phyloP scores from a whole-genome alignment of 2,329 filamentous ascomycete species.

The Tolypocladium endophyticum region DNA sequence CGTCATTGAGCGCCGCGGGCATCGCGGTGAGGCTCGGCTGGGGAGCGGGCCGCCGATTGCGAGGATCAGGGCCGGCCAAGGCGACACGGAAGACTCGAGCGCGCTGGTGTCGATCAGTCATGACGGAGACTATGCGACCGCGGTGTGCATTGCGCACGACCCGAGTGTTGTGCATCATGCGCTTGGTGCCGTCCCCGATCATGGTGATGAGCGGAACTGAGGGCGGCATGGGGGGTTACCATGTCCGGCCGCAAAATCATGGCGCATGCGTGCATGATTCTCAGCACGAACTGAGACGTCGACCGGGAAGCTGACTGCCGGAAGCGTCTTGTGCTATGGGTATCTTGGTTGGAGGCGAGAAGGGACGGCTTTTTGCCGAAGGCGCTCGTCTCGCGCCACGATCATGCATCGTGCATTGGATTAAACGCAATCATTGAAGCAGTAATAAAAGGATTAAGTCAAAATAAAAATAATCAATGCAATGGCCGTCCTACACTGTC shows the following conservation, averaged over 20 bases:
- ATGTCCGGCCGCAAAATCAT: not conserved
- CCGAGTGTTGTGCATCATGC: not conserved
- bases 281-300: not conserved
- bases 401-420: not conserved
- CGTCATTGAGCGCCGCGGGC: constrained; percentile 24
- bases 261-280: too few species aligned
- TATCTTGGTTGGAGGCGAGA: not conserved
- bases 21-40: constrained; percentile 11
- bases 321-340: not conserved
- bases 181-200: not conserved
- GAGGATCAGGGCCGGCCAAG: constrained; percentile 22
- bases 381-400: not conserved
- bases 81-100: constrained; percentile 31
- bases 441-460: not conserved
- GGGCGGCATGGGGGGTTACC: not conserved
- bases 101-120: constrained; percentile 77
- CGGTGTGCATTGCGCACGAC: constrained; percentile 47
- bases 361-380: not conserved
- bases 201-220: not conserved
- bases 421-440: too few species aligned
- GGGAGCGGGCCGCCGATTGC: constrained; percentile 34
- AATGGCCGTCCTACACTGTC: too few species aligned
- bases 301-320: not conserved
- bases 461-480: not conserved
- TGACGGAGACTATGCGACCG: constrained; percentile 72